Evolutionary conservation across 805 yeast genomes (phyloP), one percentile per base, ranked within the genome.

Genomic region (Danielia oregonensis): DNA sequence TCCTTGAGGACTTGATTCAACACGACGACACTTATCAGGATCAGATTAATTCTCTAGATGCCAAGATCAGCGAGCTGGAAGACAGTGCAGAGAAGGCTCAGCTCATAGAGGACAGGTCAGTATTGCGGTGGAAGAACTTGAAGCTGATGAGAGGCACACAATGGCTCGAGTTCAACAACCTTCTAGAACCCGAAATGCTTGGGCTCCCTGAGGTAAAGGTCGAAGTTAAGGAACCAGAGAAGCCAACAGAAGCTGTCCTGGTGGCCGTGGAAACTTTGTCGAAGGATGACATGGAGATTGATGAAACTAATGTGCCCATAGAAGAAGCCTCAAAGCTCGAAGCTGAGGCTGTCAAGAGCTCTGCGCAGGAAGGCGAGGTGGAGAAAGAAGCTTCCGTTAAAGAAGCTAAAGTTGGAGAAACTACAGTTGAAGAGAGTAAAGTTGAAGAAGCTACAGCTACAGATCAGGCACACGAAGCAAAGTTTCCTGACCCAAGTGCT

Each of bases 61-160:
- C 30, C n/a, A 39, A 36, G 15, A 30, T 33, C 18, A 35, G 24
- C 13, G 39, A 31, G 18, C 26, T 52, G 13, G 36, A 17, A 3
- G 46, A 44, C 29, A 29, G 23, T 5, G 26, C 25, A 9, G 33
- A 24, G 24, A 34, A 37, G 21, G 37, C 35, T 1, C 43, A 47
- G 19, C 33, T 53, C 14, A 29, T 44, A 2, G 67, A 63, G 23
- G 48, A 52, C 30, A 42, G 58, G 17, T 55, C 57, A n/a, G 48
- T 57, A 7, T 33, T 54, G 29, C 33, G 53, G 3, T 67, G 72
- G 72, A 63, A 57, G 39, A 37, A 50, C 23, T 42, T 57, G 10
- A 52, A 61, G 24, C 30, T 30, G 5, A 15, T 35, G 17, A 32
- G 51, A 2, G 32, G 26, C 2, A 7, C 11, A 5, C 8, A 27